A percentile compares a stretch with the other conserved stretches of the same genome.
phyloP scores from a whole-genome alignment of 768 basidiomycete genomes.

The Mycena alexandri region DNA sequence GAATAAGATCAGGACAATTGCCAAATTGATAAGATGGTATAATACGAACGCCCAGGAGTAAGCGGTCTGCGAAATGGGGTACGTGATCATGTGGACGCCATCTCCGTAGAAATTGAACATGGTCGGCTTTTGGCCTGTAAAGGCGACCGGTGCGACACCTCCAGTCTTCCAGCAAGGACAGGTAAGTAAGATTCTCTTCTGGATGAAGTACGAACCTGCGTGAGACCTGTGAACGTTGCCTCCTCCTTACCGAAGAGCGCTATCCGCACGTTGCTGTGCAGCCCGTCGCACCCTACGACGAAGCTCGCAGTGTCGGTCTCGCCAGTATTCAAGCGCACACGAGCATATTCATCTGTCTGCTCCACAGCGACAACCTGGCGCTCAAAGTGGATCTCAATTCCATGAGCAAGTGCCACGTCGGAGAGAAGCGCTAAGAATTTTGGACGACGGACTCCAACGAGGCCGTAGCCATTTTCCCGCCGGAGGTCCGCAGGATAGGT shows the following conservation, averaged over 20 bases:
- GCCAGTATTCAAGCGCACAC: slow-evolving; percentile 53
- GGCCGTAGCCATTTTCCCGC: slow-evolving; percentile 40
- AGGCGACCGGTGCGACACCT: slow-evolving; percentile 46
- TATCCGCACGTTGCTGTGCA: slow-evolving; percentile 55
- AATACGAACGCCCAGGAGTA: slow-evolving; percentile 53
- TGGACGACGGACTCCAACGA: slow-evolving; percentile 49
- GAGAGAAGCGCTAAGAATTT: slow-evolving; percentile 48
- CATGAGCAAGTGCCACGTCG: slow-evolving; percentile 46
- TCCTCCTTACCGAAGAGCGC: slow-evolving; percentile 53
- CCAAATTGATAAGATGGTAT: not conserved
- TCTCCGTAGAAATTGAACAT: slow-evolving; percentile 53
- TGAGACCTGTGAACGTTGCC: slow-evolving; percentile 54
- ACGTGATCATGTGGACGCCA: slow-evolving; percentile 53
- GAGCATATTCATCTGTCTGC: slow-evolving; percentile 46
- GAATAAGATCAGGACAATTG: not conserved
- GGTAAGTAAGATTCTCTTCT: not conserved
- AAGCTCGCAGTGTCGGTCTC: slow-evolving; percentile 51
- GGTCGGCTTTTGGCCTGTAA: slow-evolving; percentile 31
- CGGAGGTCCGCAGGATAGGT: slow-evolving; percentile 40
- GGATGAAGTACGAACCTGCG: slow-evolving; percentile 45
- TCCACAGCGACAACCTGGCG: slow-evolving; percentile 48
- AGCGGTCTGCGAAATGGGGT: slow-evolving; percentile 46
- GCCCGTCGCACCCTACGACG: slow-evolving; percentile 59
- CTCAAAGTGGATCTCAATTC: slow-evolving; percentile 50
- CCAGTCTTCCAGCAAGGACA: slow-evolving; percentile 44